These are phyloP conservation scores for Phytophthora nicotianae DNA, from an alignment of 352 stramenopile species.

Conservation along the genomic window DNA sequence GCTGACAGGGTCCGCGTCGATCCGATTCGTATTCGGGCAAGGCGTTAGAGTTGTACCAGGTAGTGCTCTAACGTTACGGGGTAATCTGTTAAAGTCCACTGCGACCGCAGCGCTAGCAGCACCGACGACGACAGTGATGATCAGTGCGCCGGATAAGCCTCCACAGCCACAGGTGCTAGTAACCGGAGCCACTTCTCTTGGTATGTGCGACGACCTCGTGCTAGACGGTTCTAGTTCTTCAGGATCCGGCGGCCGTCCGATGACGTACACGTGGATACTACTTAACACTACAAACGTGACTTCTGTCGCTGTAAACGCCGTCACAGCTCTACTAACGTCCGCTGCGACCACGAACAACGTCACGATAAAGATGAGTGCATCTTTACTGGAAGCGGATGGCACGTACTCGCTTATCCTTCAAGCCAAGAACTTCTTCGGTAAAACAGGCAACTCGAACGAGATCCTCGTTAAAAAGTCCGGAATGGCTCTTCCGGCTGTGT, in stretches of 20 bases:
- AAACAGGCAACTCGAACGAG: slow-evolving; percentile 44
- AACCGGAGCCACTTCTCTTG: slow-evolving; percentile 52
- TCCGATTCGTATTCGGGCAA: slow-evolving; percentile 56
- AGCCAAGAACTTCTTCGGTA: slow-evolving; percentile 59
- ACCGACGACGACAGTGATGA: slow-evolving; percentile 28
- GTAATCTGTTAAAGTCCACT: slow-evolving; percentile 59
- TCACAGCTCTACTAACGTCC: slow-evolving; percentile 35
- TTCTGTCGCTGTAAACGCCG: slow-evolving; percentile 17
- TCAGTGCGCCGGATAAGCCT: slow-evolving; percentile 45
- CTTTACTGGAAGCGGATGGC: slow-evolving; percentile 43
- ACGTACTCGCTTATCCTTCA: slow-evolving; percentile 54
- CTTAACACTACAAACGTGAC: slow-evolving; percentile 24
- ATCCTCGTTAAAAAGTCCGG: slow-evolving; percentile 54
- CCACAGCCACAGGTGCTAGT: slow-evolving; percentile 51
- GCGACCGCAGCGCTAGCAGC: slow-evolving; percentile 46
- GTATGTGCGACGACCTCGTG: slow-evolving; percentile 63
- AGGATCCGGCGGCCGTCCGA: slow-evolving; percentile 57
- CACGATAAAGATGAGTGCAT: slow-evolving; percentile 39
- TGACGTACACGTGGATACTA: slow-evolving; percentile 63
- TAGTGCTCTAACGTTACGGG: slow-evolving; percentile 40
- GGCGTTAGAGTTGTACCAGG: slow-evolving; percentile 49
- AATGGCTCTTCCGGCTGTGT: slow-evolving; percentile 58
- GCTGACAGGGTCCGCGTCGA: slow-evolving; percentile 45
- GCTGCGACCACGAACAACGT: slow-evolving; percentile 40
- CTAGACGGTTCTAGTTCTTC: slow-evolving; percentile 60